Evolutionary conservation across 2,329 filamentous ascomycete genomes (phyloP), one percentile per base, ranked within the genome.

Genomic region (Paecilomyces sp.): DNA sequence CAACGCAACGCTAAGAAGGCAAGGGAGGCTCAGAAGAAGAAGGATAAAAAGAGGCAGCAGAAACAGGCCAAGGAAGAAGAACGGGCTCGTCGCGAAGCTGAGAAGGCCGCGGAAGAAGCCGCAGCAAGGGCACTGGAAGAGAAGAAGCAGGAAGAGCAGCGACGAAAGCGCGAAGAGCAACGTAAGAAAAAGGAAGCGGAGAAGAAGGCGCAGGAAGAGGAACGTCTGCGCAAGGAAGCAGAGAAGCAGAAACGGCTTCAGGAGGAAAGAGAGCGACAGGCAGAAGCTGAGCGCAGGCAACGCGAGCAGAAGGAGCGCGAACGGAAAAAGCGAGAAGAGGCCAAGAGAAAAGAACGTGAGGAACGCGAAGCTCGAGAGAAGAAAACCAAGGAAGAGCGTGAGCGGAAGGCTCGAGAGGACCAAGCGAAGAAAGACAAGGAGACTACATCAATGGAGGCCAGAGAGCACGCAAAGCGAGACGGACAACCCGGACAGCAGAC

Each of bases 11-110:
- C 90, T 22, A 97, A 97, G 79, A 96, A 93, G 75, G 90, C 91
- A 55, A 91, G 91, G 70, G 93, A 96, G 70, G 92, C 94, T 15
- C 90, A 96, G 74, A 96, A 94, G 81, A 91, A 90, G 72, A 97
- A 96, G 76, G 92, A 96, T 70, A 96, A 93, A 79, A 91, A 92
- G 64, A 88, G 88, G 24, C 87, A 91, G 70, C 93, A 96, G 78
- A 95, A 93, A 76, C 88, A 91, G 72, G 88, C 87, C 2, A 87
- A 90, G 65, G 91, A 93, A n/a, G 93, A 97, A 72, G 92, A 97
- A 71, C 92, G 91, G 75, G 89, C 91, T 34, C 88, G 85, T 60
- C 90, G 87, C 67, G 93, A 97, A 53, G 91, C 92, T 4, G 92
- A 96, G 72, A 92, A 90, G 74, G 91, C 90, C 13, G 91, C 89